Evolutionary conservation across 164 flowering plant species (phyloP), one percentile per base, ranked within the genome.

Genomic region (Chimonanthus salicifolius): DNA sequence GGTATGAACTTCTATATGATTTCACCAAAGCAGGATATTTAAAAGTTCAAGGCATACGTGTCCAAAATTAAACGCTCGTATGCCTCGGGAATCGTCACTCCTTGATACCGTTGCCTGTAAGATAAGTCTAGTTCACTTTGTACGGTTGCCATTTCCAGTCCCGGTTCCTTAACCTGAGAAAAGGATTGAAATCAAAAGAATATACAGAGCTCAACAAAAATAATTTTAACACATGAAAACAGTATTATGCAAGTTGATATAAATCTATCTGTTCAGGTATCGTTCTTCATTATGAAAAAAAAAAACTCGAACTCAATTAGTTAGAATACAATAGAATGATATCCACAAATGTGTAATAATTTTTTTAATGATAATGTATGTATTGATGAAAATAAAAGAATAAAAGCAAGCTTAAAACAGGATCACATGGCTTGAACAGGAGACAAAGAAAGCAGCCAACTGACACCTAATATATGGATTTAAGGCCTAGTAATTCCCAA

Each of bases 61-160:
- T 94, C 98, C 62, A 94, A 93, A 81, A 94, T 92, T 54, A 94
- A 83, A 49, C 98, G 94, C 71, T 94, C 98, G 74, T 94, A 94
- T 60, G 98, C 98, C 84, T 92, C 97, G 13, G 97, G 98, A 78
- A 94, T 94, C 47, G 83, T 71, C 73, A 83, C 83, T 2, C 81
- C 89, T 80, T 92, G 94, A 78, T 94, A 94, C 1, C 98, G 92
- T 75, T 94, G 97, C 77, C 79, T 67, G 70, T 92, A 94, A 47
- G 98, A 94, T 86, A 94, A 84, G 82, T 94, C 97, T 45, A 92
- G 84, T 82, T 94, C 98, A 79, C 97, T 94, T 74, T 92, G 98
- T 15, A 83, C 88, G 18, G 98, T 89, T 71, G 87, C 78, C 97
- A 94, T 94, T 72, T 92, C 97, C 64, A 92, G 82, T 43, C 98